Evolutionary conservation across 164 flowering plant genomes (phyloP).

Genomic region (Umbellularia californica): DNA sequence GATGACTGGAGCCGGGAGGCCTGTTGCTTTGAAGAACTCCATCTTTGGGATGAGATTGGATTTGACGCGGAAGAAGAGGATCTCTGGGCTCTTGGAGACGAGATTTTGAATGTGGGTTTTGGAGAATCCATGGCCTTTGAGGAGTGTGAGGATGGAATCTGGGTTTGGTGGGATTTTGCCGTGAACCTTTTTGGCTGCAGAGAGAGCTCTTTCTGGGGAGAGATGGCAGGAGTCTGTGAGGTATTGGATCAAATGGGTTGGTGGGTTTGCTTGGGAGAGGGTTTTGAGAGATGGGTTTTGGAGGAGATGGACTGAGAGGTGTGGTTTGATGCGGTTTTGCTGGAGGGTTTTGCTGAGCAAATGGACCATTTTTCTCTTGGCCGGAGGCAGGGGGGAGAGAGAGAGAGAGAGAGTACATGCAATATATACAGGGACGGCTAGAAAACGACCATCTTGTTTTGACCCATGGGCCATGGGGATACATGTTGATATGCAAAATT

Average conservation of each 20-base stretch:
- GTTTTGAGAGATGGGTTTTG: conserved; percentile 10
- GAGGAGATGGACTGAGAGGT: not conserved
- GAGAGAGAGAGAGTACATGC: too few species aligned
- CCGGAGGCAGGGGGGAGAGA: too few species aligned
- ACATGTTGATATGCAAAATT: too few species aligned
- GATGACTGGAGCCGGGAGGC: conserved; percentile 13
- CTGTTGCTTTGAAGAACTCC: conserved; percentile 14
- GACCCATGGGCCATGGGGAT: too few species aligned
- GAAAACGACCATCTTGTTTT: too few species aligned
- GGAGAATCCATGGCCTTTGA: conserved; percentile 8
- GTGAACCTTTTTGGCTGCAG: not conserved
- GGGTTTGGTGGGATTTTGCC: not conserved
- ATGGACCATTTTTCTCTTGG: too few species aligned
- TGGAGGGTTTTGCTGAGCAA: not conserved
- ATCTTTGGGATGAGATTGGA: conserved; percentile 22
- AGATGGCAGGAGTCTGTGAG: conserved; percentile 12
- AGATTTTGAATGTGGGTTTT: conserved; percentile 10
- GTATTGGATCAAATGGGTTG: not conserved
- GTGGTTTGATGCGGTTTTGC: not conserved
- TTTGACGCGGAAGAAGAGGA: not conserved
- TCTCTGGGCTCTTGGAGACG: not conserved
- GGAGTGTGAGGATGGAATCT: conserved; percentile 9
- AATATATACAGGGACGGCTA: too few species aligned
- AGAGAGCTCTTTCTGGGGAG: not conserved
- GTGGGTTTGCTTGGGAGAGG: not conserved